Conservation (phyloP, 768 basidiomycete genomes). For the Imleria badia region DNA sequence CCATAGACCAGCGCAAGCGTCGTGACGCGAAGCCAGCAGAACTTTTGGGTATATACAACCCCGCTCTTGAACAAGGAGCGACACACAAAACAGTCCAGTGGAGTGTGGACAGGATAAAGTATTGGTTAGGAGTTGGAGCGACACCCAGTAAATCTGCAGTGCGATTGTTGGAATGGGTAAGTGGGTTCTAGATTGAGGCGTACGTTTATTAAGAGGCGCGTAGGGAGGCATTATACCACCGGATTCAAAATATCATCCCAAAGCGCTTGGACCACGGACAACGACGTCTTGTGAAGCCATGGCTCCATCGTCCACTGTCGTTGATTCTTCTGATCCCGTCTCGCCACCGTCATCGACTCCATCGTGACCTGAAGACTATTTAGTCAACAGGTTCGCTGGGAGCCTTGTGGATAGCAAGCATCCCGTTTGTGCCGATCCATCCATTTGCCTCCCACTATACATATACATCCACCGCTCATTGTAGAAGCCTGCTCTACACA, state of each 20-base stretch:
- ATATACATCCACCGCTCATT: constrained; percentile 1
- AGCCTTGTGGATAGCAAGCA: neutral
- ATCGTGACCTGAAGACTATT: constrained; percentile 12
- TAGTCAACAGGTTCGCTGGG: neutral
- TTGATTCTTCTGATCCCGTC: neutral
- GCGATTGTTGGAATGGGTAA: constrained; percentile 74
- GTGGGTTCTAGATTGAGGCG: neutral
- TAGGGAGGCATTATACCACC: constrained; percentile 65
- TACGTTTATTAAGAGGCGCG: constrained; percentile 5
- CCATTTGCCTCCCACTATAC: neutral
- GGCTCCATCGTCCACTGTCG: neutral
- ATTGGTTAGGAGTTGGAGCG: constrained; percentile 88
- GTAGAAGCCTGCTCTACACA: constrained; percentile 6
- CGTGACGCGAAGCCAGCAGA: constrained; percentile 89
- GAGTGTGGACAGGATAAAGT: constrained; percentile 87
- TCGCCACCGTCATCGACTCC: neutral
- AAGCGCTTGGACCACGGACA: constrained; percentile 25
- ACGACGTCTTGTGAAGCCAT: constrained; percentile 1
- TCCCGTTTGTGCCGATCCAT: neutral
- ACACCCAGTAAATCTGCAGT: constrained; percentile 76
- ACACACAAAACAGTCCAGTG: constrained; percentile 78
- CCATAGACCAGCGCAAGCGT: constrained; percentile 65
- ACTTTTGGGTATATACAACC: constrained; percentile 81
- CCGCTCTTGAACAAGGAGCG: constrained; percentile 50
- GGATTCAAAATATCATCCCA: constrained; percentile 54